Percentiles rank a stretch among this genome's conserved stretches.
Conservation (phyloP, 176 grass and related monocot species). For the Rhynchospora pubera region DNA sequence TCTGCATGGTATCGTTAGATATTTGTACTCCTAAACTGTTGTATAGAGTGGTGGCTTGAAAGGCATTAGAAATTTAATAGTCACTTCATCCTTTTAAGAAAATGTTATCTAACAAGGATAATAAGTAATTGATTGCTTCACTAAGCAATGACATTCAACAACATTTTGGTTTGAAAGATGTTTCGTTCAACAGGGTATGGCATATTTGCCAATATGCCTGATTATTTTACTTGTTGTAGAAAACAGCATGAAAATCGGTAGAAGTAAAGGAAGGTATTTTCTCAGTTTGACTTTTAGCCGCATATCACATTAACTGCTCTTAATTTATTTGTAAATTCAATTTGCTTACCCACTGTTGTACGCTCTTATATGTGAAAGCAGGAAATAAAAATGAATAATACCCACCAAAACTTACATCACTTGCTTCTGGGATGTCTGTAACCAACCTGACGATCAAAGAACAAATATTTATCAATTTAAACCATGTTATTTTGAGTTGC, state of each 20-base stretch:
- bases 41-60: not conserved
- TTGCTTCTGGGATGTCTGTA: slow-evolving; percentile 77
- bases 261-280: not conserved
- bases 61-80: not conserved
- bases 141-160: slow-evolving; percentile 1
- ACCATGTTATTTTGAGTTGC: not conserved
- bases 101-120: not conserved
- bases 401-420: slow-evolving; percentile 63
- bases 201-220: not conserved
- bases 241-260: not conserved
- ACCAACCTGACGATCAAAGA: slow-evolving; percentile 53
- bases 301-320: not conserved
- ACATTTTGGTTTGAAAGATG: slow-evolving; percentile 16
- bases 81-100: not conserved
- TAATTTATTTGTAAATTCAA: not conserved
- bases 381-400: slow-evolving; percentile 36
- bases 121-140: slow-evolving; percentile 14
- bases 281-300: not conserved
- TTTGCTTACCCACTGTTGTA: not conserved
- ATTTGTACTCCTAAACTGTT: not conserved
- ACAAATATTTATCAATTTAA: not conserved
- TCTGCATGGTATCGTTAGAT: not conserved
- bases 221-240: not conserved
- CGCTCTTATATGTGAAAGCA: slow-evolving; percentile 18
- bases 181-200: slow-evolving; percentile 21